Evolutionary conservation across 148 eudicot genomes (phyloP).

Genomic region (Nyssa sinensis): DNA sequence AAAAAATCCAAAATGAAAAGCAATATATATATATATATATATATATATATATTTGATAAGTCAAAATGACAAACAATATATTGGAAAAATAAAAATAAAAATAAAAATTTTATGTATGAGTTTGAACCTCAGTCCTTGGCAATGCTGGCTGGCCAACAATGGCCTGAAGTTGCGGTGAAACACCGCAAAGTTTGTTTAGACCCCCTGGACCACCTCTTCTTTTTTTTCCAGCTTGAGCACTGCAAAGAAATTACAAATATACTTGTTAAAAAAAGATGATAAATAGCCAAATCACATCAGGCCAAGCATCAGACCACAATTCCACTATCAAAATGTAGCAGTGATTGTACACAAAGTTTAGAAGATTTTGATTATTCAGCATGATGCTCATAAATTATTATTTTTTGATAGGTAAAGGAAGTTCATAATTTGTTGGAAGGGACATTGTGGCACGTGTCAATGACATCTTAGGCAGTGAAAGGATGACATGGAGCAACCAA

Average conservation of each 20-base stretch:
- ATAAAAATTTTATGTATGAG: not conserved
- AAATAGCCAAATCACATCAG: not conserved
- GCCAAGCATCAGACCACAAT: conserved; percentile 6
- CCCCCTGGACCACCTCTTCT: conserved; percentile 95
- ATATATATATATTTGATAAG: no score
- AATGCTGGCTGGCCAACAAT: conserved; percentile 79
- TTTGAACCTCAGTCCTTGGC: conserved; percentile 79
- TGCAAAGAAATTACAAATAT: conserved; percentile 24
- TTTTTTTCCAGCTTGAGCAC: conserved; percentile 56
- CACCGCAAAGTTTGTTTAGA: conserved; percentile 78
- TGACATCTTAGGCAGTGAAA: not conserved
- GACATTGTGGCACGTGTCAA: not conserved
- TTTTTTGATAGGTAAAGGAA: no score
- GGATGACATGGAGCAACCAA: not conserved
- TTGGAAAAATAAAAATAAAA: not conserved
- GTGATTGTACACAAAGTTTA: not conserved
- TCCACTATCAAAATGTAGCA: not conserved
- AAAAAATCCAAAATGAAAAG: no score
- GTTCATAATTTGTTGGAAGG: not conserved
- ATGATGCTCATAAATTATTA: not conserved
- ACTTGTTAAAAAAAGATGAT: no score
- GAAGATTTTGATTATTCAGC: not conserved
- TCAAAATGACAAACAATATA: conserved; percentile 6
- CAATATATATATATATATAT: no score
- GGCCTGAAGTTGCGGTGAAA: conserved; percentile 76